These are phyloP conservation scores for Yamadazyma sp. DNA, from an alignment of 805 yeast species.

Conservation along the genomic window DNA sequence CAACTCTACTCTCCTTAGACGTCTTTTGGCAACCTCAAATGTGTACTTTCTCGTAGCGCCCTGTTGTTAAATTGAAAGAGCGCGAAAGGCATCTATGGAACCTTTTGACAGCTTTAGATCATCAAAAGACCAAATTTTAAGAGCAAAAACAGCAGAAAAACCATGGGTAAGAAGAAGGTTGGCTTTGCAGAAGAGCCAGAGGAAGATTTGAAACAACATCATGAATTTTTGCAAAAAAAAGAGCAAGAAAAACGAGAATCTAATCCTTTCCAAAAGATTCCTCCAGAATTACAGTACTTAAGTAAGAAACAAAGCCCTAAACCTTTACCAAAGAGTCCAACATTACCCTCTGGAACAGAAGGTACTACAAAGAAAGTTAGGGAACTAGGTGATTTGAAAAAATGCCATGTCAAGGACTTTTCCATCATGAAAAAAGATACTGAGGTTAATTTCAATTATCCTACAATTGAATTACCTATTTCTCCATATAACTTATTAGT, in stretches of 20 bases:
- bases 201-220: constrained; percentile 35
- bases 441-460: constrained; percentile 52
- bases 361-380: constrained; percentile 2
- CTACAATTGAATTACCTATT: constrained; percentile 48
- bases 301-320: constrained; percentile 16
- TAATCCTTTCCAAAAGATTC: constrained; percentile 38
- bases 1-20: too few species aligned
- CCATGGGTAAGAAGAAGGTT: constrained; percentile 26
- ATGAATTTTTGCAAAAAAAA: constrained; percentile 22
- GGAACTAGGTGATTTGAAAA: constrained; percentile 44
- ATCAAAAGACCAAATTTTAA: too few species aligned
- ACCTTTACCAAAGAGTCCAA: constrained; percentile 7
- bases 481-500: constrained; percentile 49
- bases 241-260: constrained; percentile 24
- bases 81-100: too few species aligned
- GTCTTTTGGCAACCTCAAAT: too few species aligned
- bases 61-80: too few species aligned
- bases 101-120: too few species aligned
- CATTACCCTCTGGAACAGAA: constrained; percentile 1
- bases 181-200: constrained; percentile 38
- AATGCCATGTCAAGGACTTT: constrained; percentile 50
- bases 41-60: too few species aligned
- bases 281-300: constrained; percentile 40
- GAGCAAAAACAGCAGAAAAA: too few species aligned
- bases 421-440: constrained; percentile 41